Conservation (phyloP, 495 filamentous ascomycete genomes). For the Letharia columbiana region DNA sequence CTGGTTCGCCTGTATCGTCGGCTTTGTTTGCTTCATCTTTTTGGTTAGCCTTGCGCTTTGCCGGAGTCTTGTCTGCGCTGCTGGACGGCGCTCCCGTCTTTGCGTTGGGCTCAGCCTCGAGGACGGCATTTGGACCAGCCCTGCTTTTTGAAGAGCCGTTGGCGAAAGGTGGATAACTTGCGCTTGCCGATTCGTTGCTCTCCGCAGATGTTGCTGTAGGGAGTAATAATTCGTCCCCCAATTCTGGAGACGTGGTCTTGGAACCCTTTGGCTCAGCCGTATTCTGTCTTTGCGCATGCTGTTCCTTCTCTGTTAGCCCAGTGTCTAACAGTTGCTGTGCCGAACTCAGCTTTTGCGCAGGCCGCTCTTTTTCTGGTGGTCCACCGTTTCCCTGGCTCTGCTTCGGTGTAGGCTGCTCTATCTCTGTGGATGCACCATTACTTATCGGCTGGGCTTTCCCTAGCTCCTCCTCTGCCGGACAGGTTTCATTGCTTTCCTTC, state of each 20-base stretch:
- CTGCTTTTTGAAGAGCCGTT: not conserved
- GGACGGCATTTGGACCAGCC: not conserved
- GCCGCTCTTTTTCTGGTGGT: not conserved
- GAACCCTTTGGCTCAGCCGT: not conserved
- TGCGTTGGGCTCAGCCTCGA: not conserved
- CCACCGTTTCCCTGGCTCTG: not conserved
- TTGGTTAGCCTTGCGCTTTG: slow-evolving; percentile 3
- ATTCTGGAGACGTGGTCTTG: not conserved
- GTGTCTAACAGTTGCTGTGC: not conserved
- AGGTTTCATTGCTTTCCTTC: not conserved
- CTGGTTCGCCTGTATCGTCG: not conserved
- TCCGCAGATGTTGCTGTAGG: not conserved
- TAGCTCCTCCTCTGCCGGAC: not conserved
- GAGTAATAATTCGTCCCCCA: not conserved
- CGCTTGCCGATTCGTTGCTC: not conserved
- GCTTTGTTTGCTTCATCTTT: not conserved
- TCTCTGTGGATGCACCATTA: not conserved
- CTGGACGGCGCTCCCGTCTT: not conserved
- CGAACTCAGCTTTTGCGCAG: not conserved
- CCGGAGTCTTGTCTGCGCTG: not conserved
- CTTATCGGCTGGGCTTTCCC: not conserved
- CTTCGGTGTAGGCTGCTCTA: not conserved
- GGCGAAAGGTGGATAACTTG: not conserved
- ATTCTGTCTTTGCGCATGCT: not conserved
- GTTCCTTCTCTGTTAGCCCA: not conserved